phyloP scores from a whole-genome alignment of 2,329 filamentous ascomycete species.

The Botrytis elliptica region DNA sequence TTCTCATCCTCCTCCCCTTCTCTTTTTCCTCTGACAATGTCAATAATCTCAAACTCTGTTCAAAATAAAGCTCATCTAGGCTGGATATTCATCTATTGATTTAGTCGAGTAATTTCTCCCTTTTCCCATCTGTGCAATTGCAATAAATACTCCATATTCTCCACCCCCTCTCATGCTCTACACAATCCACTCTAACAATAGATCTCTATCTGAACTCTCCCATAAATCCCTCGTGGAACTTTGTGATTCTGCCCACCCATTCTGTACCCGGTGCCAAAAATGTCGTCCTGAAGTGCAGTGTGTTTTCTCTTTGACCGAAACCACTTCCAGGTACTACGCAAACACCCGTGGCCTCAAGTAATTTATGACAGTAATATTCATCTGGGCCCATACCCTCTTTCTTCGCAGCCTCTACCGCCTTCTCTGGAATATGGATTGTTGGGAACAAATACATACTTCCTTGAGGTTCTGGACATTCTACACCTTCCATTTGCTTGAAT shows the following conservation, averaged over 20 bases:
- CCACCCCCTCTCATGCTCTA: neutral
- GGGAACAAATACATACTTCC: slow-evolving; percentile 96
- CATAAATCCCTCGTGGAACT: slow-evolving; percentile 93
- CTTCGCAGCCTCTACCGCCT: slow-evolving; percentile 73
- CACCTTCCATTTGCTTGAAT: slow-evolving; percentile 93
- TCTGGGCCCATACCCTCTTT: slow-evolving; percentile 74
- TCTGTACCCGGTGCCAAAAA: slow-evolving; percentile 96
- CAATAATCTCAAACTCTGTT: neutral
- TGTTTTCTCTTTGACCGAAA: slow-evolving; percentile 90
- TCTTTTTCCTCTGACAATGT: neutral
- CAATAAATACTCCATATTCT: neutral
- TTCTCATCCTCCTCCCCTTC: neutral
- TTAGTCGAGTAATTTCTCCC: too few relatives aligned
- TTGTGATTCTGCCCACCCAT: slow-evolving; percentile 82
- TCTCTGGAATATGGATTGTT: slow-evolving; percentile 75
- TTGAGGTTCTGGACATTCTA: slow-evolving; percentile 81
- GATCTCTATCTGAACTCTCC: slow-evolving; percentile 60
- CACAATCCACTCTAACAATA: neutral
- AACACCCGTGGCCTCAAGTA: slow-evolving; percentile 91
- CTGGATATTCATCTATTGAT: neutral
- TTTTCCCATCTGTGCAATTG: neutral
- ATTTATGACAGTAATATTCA: slow-evolving; percentile 88
- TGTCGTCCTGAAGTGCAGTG: slow-evolving; percentile 91
- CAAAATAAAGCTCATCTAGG: neutral
- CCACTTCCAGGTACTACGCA: slow-evolving; percentile 91